Evolutionary conservation across 1,284 basidiomycete genomes (phyloP).

Genomic region (Ceratobasidium sp.): DNA sequence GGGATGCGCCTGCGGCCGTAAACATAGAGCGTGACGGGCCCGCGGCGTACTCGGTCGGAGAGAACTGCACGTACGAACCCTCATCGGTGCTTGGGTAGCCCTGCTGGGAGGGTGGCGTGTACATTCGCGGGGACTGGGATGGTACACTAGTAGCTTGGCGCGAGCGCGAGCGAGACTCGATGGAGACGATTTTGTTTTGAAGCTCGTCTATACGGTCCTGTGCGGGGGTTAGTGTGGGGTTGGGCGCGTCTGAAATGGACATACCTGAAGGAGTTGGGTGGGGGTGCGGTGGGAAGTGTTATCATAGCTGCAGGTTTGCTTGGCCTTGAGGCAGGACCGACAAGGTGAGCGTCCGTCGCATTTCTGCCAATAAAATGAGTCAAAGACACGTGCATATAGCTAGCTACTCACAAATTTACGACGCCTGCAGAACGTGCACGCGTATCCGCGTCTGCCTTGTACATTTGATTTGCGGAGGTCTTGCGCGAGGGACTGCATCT

Average conservation of each 20-base stretch:
- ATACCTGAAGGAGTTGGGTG: conserved; percentile 25
- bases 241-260: background rate
- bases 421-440: conserved; percentile 31
- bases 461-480: conserved; percentile 4
- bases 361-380: conserved; percentile 5
- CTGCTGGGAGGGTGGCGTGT: background rate
- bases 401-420: conserved; percentile 32
- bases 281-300: conserved; percentile 30
- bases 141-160: background rate
- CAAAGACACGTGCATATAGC: too few relatives aligned
- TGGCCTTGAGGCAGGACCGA: conserved; percentile 32
- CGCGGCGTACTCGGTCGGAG: conserved; percentile 15
- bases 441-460: conserved; percentile 35
- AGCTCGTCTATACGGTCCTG: conserved; percentile 39
- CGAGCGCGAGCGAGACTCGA: conserved; percentile 10
- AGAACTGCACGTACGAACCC: conserved; percentile 33
- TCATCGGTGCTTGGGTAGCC: background rate
- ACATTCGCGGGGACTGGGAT: conserved; percentile 4
- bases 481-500: conserved; percentile 2
- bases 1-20: background rate
- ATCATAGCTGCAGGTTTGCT: conserved; percentile 36
- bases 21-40: conserved; percentile 34
- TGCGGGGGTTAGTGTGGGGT: background rate
- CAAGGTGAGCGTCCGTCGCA: conserved; percentile 33
- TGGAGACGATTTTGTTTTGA: conserved; percentile 27